These are phyloP conservation scores for Persicaria maculosa DNA, from an alignment of 148 eudicot species.

Conservation along the genomic window DNA sequence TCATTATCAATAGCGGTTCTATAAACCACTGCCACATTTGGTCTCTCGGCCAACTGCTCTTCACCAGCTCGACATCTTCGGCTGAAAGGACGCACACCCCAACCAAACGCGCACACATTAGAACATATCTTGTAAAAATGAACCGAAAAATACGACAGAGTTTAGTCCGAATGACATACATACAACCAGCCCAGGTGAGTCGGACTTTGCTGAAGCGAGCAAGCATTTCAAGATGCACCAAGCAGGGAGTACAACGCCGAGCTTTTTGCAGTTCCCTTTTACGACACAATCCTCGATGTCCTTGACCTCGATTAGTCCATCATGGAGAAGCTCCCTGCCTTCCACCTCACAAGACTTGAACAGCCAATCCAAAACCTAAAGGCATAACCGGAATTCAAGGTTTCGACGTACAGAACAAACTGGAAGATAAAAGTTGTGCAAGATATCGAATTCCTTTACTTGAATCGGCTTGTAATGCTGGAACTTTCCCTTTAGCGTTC, in stretches of 20 bases:
- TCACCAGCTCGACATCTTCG: conserved; percentile 52
- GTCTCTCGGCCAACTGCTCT: conserved; percentile 58
- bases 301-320: conserved; percentile 57
- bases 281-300: conserved; percentile 63
- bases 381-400: neutral
- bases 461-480: conserved; percentile 72
- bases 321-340: conserved; percentile 59
- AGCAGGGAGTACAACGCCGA: conserved; percentile 67
- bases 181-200: conserved; percentile 56
- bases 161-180: conserved; percentile 33
- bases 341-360: conserved; percentile 79
- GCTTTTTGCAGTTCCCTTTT: conserved; percentile 61
- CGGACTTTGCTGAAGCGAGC: conserved; percentile 66
- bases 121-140: neutral
- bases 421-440: neutral
- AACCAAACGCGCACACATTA: neutral
- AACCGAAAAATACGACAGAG: neutral
- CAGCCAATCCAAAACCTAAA: conserved; percentile 80
- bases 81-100: conserved; percentile 26
- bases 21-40: conserved; percentile 69
- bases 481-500: conserved; percentile 55
- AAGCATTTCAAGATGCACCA: conserved; percentile 78
- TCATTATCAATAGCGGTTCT: conserved; percentile 63
- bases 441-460: conserved; percentile 21
- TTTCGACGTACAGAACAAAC: neutral